Conservation (phyloP, 371 early-diverging fungal genomes). For the Circinella minor region DNA sequence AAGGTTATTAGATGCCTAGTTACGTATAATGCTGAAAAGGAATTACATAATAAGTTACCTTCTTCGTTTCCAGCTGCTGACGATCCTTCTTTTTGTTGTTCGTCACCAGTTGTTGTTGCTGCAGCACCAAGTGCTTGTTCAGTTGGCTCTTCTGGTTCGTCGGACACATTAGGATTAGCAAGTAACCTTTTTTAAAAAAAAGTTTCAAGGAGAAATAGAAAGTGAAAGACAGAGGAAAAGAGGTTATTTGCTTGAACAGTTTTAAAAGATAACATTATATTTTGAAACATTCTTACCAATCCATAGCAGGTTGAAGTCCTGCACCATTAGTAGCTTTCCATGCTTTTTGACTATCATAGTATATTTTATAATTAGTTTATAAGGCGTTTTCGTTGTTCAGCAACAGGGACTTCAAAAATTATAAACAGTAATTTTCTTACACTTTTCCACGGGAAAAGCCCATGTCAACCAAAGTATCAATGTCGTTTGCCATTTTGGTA, state of each 20-base stretch:
- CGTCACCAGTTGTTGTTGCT: conserved; percentile 18
- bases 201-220: no score
- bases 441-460: conserved; percentile 78
- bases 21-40: neutral
- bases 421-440: conserved; percentile 38
- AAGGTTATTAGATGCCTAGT: neutral
- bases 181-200: conserved; percentile 58
- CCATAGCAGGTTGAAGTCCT: conserved; percentile 89
- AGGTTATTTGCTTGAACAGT: no score
- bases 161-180: conserved; percentile 76
- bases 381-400: no score
- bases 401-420: neutral
- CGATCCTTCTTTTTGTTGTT: conserved; percentile 41
- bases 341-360: conserved; percentile 54
- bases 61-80: conserved; percentile 3
- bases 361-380: conserved; percentile 29
- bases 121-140: conserved; percentile 37
- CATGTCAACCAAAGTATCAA: conserved; percentile 73
- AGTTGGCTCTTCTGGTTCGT: conserved; percentile 61
- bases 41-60: neutral
- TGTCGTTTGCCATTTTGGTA: conserved; percentile 57
- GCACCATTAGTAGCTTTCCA: conserved; percentile 79
- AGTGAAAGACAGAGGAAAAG: neutral
- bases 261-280: no score
- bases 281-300: conserved; percentile 63